Conservation (phyloP, 805 yeast genomes). For the Cyberlindnera xylosilytica region DNA sequence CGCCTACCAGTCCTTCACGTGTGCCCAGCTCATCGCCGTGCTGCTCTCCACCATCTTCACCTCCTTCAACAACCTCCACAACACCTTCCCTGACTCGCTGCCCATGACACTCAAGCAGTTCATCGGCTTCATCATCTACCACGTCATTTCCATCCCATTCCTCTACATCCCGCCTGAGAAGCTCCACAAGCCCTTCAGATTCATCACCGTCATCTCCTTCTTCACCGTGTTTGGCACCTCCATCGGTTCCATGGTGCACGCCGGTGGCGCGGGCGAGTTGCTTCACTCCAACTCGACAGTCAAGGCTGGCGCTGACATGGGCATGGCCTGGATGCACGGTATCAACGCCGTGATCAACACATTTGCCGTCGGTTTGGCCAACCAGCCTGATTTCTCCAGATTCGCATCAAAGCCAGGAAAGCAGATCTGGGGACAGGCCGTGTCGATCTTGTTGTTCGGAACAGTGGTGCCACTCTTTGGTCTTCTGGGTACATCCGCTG, state of each 20-base stretch:
- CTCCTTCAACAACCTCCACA: conserved; percentile 35
- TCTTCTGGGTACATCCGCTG: conserved; percentile 42
- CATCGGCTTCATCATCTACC: conserved; percentile 39
- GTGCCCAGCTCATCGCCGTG: conserved; percentile 41
- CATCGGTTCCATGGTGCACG: conserved; percentile 29
- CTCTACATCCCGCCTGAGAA: conserved; percentile 32
- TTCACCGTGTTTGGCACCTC: conserved; percentile 36
- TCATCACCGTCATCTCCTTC: conserved; percentile 29
- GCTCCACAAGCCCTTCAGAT: conserved; percentile 28
- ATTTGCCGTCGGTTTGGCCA: conserved; percentile 32
- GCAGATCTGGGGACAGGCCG: conserved; percentile 36
- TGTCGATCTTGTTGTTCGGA: conserved; percentile 37
- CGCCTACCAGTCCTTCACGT: conserved; percentile 44
- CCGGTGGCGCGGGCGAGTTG: conserved; percentile 33
- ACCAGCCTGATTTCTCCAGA: conserved; percentile 33
- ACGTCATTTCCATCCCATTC: conserved; percentile 31
- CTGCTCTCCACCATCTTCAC: conserved; percentile 38
- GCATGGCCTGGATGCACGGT: conserved; percentile 30
- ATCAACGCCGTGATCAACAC: conserved; percentile 29
- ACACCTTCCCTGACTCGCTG: conserved; percentile 36
- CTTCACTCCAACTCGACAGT: conserved; percentile 28
- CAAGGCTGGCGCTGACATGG: conserved; percentile 30
- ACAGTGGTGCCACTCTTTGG: conserved; percentile 45
- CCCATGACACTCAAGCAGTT: conserved; percentile 42
- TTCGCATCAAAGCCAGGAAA: conserved; percentile 37